These are phyloP conservation scores for Asparagopsis taxiformis DNA, from an alignment of 31 red algal genomes.

Conservation along the genomic window DNA sequence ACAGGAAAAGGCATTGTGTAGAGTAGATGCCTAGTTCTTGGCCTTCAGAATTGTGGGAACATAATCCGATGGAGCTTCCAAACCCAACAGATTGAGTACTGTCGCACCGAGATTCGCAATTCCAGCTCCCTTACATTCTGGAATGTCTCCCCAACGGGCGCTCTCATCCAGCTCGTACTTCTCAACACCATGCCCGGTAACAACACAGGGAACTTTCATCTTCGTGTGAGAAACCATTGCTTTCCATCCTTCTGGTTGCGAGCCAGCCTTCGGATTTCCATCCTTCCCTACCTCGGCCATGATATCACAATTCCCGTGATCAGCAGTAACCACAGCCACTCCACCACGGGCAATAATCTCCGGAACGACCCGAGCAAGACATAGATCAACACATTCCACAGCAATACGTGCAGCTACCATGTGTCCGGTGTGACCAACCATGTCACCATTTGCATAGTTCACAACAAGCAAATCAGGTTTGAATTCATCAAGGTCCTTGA, in stretches of 20 bases:
- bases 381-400: slow-evolving; percentile 78
- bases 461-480: slow-evolving; percentile 73
- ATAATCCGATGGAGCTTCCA: slow-evolving; percentile 68
- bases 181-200: slow-evolving; percentile 61
- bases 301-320: slow-evolving; percentile 90
- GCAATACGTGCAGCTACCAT: slow-evolving; percentile 65
- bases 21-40: slow-evolving; percentile 4
- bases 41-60: slow-evolving; percentile 58
- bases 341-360: slow-evolving; percentile 58
- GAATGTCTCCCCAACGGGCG: slow-evolving; percentile 62
- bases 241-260: slow-evolving; percentile 81
- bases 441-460: slow-evolving; percentile 93
- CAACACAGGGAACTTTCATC: slow-evolving; percentile 72
- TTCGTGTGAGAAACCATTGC: slow-evolving; percentile 83
- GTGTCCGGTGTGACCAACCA: slow-evolving; percentile 92
- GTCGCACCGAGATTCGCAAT: slow-evolving; percentile 86
- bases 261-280: slow-evolving; percentile 66
- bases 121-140: slow-evolving; percentile 64
- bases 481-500: slow-evolving; percentile 66
- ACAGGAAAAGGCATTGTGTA: no score
- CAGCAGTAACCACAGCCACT: slow-evolving; percentile 67
- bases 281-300: slow-evolving; percentile 85
- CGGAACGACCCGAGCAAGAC: slow-evolving; percentile 70
- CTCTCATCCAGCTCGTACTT: slow-evolving; percentile 65
- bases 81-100: slow-evolving; percentile 74